phyloP scores from a whole-genome alignment of 225 moss, liverwort and hornwort genomes.

The Polytrichum commune region DNA sequence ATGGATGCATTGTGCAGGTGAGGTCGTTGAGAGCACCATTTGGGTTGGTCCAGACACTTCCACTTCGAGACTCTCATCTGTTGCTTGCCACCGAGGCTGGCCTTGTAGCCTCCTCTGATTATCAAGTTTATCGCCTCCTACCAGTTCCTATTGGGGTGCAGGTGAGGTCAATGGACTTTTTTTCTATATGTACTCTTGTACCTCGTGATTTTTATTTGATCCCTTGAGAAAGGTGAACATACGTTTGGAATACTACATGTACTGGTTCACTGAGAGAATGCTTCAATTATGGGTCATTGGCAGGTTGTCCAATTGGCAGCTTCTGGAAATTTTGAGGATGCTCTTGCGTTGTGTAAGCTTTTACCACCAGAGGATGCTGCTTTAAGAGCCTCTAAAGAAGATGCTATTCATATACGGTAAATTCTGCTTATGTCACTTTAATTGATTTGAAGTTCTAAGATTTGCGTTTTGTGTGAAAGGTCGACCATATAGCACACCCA shows the following conservation, averaged over 20 bases:
- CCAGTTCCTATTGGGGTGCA: conserved; percentile 90
- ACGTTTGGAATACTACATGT: too few relatives aligned
- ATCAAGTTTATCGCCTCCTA: conserved; percentile 72
- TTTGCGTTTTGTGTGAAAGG: too few relatives aligned
- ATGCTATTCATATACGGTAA: conserved; percentile 81
- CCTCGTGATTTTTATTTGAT: too few relatives aligned
- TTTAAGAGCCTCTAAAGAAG: conserved; percentile 86
- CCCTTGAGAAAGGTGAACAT: too few relatives aligned
- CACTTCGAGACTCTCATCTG: conserved; percentile 72
- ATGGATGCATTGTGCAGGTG: conserved; percentile 44
- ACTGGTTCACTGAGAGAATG: background rate
- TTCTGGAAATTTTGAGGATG: conserved; percentile 87
- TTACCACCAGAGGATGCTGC: conserved; percentile 93
- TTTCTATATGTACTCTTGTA: too few relatives aligned
- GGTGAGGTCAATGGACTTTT: conserved; percentile 22
- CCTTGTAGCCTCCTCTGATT: conserved; percentile 75
- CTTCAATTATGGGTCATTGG: conserved; percentile 10
- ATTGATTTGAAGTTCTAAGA: too few relatives aligned
- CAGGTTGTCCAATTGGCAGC: conserved; percentile 93
- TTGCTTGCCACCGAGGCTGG: conserved; percentile 75
- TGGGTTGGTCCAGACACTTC: conserved; percentile 89
- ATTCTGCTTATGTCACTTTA: too few relatives aligned
- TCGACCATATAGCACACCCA: too few relatives aligned
- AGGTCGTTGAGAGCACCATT: conserved; percentile 83
- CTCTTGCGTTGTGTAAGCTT: conserved; percentile 78